Evolutionary conservation across 2,329 filamentous ascomycete species (phyloP), one percentile per base, ranked within the genome.

Genomic region (Pseudogymnoascus sp.): DNA sequence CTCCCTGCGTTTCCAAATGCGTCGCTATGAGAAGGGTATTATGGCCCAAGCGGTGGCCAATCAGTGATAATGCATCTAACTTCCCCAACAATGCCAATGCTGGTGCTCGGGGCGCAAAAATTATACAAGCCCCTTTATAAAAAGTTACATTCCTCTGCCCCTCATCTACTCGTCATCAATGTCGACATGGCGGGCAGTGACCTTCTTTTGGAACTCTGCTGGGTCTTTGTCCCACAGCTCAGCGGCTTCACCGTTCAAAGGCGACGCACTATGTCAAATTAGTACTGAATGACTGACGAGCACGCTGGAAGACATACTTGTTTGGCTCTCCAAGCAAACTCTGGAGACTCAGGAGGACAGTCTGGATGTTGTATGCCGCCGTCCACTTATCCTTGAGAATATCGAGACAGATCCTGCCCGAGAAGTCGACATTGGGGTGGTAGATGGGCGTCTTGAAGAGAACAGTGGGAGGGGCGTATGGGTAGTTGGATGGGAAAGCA

Each of bases 371-470:
- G 82, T 97, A 96, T 47, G 96, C 93, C 16, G 95, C 92, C 65
- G 92, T 96, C 95, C 95, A 99, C 80, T 97, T 97, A 77, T 97
- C 95, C 82, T 97, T 97, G 68, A 99, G 82, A 69, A 99, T 99
- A 73, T 99, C 96, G 65, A 99, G 82, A 76, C 95, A 99, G 77
- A 99, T 99, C 63, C 95, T 86, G 42, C 95, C 95, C 3, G 90
- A 93, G 79, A 99, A 97, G 79, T 99, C 95, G 70, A 99, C 91
- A 72, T 99, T 99, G 62, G 95, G 95, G 77, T 99, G 95, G 81
- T 97, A 99, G 78, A 99, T 97, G 38, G 95, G 95, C 6, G 96
- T 99, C 81, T 93, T 96, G 86, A 97, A 99, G 65, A 96, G 83
- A 16, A 99, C 95, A 2, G 89, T 91, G 0, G 95, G 95, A 21